Percentiles rank a stretch among this genome's conserved stretches.
Evolutionary conservation across 352 stramenopile genomes (phyloP).

Genomic region (Phytophthora sansomeana): DNA sequence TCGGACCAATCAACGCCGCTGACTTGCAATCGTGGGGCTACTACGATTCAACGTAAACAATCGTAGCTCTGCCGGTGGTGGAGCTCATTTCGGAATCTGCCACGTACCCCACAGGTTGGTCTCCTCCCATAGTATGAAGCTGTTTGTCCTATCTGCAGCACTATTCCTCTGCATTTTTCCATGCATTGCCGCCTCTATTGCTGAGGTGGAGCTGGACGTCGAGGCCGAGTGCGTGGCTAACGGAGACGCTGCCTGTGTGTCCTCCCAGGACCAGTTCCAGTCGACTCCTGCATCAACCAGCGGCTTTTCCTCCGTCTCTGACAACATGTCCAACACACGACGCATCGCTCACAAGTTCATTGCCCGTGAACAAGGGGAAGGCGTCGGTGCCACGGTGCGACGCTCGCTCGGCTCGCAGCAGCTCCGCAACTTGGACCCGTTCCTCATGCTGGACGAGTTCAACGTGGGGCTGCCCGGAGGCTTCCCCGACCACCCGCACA

Average conservation of each 20-base stretch:
- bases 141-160: slow-evolving; percentile 9
- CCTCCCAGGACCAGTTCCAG: slow-evolving; percentile 15
- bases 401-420: slow-evolving; percentile 62
- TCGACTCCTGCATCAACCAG: no score
- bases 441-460: slow-evolving; percentile 73
- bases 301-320: slow-evolving; percentile 10
- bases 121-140: slow-evolving; percentile 3
- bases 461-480: slow-evolving; percentile 68
- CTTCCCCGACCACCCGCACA: slow-evolving; percentile 92
- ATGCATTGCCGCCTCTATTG: slow-evolving; percentile 8
- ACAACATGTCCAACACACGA: slow-evolving; percentile 41
- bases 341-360: slow-evolving; percentile 65
- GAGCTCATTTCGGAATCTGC: slow-evolving; percentile 14
- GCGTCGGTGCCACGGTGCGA: slow-evolving; percentile 61
- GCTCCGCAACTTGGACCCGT: slow-evolving; percentile 58
- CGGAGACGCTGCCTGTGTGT: slow-evolving; percentile 32
- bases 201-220: slow-evolving; percentile 16
- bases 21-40: slow-evolving; percentile 2
- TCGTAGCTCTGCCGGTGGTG: slow-evolving; percentile 1
- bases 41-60: slow-evolving; percentile 3
- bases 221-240: slow-evolving; percentile 36
- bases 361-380: slow-evolving; percentile 58
- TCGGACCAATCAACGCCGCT: slow-evolving; percentile 7
- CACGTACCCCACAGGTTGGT: slow-evolving; percentile 24
- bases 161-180: neutral